A percentile compares a stretch with the other conserved stretches of the same genome.
These are phyloP conservation scores for Eimeria acervulina DNA, from an alignment of 169 alveolate species.

Conservation along the genomic window DNA sequence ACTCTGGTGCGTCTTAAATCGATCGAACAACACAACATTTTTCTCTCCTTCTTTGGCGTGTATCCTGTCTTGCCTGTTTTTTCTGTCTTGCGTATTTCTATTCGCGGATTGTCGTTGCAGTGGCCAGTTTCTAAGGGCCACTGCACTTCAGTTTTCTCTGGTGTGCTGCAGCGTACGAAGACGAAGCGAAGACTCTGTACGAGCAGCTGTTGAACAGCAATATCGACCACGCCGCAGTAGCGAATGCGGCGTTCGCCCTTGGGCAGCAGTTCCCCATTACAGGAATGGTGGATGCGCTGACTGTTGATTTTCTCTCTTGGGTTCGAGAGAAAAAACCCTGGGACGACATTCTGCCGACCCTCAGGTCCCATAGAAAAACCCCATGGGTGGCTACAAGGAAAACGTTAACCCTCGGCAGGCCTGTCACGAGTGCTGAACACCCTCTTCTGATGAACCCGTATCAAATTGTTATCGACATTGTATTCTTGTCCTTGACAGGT, in stretches of 20 bases:
- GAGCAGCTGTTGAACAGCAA: constrained; percentile 29
- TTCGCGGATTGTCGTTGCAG: neutral
- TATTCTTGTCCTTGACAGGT: neutral
- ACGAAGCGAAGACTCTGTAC: constrained; percentile 28
- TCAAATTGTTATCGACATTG: constrained; percentile 11
- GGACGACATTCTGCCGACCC: neutral
- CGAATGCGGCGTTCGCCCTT: neutral
- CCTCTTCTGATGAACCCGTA: constrained; percentile 58
- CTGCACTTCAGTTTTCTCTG: neutral
- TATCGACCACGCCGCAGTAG: neutral
- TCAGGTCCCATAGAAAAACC: neutral
- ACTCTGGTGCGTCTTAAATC: neutral
- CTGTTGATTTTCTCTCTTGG: neutral
- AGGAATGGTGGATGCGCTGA: neutral
- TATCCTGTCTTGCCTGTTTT: no score
- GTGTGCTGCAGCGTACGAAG: constrained; percentile 31
- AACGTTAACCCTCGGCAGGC: neutral
- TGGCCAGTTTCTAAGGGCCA: neutral
- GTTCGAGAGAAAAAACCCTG: constrained; percentile 9
- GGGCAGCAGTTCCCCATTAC: constrained; percentile 35
- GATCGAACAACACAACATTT: neutral
- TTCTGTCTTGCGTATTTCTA: neutral
- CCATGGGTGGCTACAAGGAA: neutral
- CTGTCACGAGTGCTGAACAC: constrained; percentile 28
- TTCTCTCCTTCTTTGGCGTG: no score